A percentile compares a stretch with the other conserved stretches of the same genome.
Conservation (phyloP, 1,139 yeast species). For the Kodamaea fungicola region DNA sequence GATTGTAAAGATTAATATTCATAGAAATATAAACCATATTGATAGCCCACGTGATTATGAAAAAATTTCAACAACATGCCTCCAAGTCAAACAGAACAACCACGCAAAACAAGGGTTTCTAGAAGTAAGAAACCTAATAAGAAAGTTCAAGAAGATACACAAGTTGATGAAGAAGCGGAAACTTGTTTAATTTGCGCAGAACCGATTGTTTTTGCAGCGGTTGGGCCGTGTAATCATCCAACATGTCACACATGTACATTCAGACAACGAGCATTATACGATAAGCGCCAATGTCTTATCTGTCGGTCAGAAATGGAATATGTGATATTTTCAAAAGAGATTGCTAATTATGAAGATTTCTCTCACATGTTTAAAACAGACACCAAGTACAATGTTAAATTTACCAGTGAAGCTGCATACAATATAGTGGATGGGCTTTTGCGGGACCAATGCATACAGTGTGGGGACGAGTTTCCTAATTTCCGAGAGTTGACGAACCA, state of each 20-base stretch:
- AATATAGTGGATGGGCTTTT: conserved; percentile 50
- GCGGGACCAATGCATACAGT: conserved; percentile 56
- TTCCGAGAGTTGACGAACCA: conserved; percentile 67
- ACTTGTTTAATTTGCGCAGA: conserved; percentile 86
- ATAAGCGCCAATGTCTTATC: conserved; percentile 70
- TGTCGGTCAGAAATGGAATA: conserved; percentile 71
- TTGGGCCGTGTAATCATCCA: conserved; percentile 80
- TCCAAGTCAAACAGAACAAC: background rate
- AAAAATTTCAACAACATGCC: conserved; percentile 1
- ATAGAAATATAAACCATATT: too few relatives aligned
- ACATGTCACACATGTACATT: conserved; percentile 83
- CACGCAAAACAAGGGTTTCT: conserved; percentile 2
- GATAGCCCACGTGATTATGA: background rate
- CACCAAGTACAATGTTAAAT: conserved; percentile 44
- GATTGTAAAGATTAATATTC: too few relatives aligned
- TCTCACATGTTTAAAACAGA: conserved; percentile 4
- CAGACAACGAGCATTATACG: conserved; percentile 77
- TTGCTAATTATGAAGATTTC: conserved; percentile 40
- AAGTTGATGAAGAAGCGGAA: conserved; percentile 28
- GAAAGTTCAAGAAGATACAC: conserved; percentile 19
- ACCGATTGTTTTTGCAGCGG: conserved; percentile 55
- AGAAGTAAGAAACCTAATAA: conserved; percentile 1
- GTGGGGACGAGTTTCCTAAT: conserved; percentile 38
- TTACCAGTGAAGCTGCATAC: conserved; percentile 44
- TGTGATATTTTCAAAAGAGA: conserved; percentile 57